Evolutionary conservation across 2,329 filamentous ascomycete species (phyloP).

Genomic region (Polychaeton citri): DNA sequence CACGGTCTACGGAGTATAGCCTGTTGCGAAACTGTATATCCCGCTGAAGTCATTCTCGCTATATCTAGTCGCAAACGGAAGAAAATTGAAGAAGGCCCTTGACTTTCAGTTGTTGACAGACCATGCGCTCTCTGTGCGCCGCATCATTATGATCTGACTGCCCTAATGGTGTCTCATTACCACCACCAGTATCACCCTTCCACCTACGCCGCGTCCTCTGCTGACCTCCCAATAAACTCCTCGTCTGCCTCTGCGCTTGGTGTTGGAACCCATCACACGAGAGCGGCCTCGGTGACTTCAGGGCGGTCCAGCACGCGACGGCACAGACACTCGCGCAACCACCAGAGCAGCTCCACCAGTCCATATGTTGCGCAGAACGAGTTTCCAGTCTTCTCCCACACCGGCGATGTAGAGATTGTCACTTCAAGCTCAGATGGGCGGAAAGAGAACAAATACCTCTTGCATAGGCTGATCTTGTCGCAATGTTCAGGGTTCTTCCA

Average conservation of each 20-base stretch:
- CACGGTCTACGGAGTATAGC: too few relatives aligned
- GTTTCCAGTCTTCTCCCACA: slow-evolving; percentile 80
- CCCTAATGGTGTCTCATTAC: background rate
- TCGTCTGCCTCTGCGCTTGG: background rate
- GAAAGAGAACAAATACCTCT: slow-evolving; percentile 69
- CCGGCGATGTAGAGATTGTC: slow-evolving; percentile 84
- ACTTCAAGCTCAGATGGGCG: slow-evolving; percentile 48
- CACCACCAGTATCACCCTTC: background rate
- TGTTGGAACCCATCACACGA: slow-evolving; percentile 11
- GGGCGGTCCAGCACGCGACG: slow-evolving; percentile 44
- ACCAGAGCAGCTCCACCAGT: slow-evolving; percentile 36
- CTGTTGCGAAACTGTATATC: too few relatives aligned
- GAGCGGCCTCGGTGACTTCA: slow-evolving; percentile 50
- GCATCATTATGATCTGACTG: background rate
- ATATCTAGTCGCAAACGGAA: too few relatives aligned
- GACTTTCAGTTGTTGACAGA: too few relatives aligned
- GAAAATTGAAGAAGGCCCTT: too few relatives aligned
- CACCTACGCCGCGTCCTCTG: background rate
- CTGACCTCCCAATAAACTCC: background rate
- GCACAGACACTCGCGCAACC: slow-evolving; percentile 69
- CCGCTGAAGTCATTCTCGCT: too few relatives aligned
- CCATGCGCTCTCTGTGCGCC: too few relatives aligned
- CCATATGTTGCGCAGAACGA: slow-evolving; percentile 64
- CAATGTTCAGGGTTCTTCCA: slow-evolving; percentile 93
- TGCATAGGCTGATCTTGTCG: slow-evolving; percentile 75